Evolutionary conservation across 805 yeast genomes (phyloP).

Genomic region (Candida lessepsii): DNA sequence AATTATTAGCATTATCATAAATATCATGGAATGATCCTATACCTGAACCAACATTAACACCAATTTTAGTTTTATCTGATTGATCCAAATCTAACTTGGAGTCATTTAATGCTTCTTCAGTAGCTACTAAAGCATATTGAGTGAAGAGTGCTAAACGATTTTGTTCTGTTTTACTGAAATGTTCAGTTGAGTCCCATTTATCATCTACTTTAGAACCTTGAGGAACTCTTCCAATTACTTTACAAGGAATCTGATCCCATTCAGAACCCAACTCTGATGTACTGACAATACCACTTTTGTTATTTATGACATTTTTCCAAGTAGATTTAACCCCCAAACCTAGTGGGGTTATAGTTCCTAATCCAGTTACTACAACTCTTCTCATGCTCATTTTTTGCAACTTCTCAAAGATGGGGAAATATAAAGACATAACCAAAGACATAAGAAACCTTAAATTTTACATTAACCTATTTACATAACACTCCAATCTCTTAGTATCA

Average conservation of each 20-base stretch:
- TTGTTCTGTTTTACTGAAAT: conserved; percentile 47
- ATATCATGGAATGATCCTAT: conserved; percentile 82
- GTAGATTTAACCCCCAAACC: conserved; percentile 62
- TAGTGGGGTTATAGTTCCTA: conserved; percentile 83
- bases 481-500: conserved; percentile 35
- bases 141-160: conserved; percentile 70
- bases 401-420: no score
- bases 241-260: conserved; percentile 59
- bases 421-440: not conserved
- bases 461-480: conserved; percentile 19
- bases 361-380: conserved; percentile 89
- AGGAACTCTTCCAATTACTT: conserved; percentile 77
- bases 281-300: conserved; percentile 59
- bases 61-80: conserved; percentile 43
- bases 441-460: no score
- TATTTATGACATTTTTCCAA: conserved; percentile 54
- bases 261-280: conserved; percentile 43
- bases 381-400: conserved; percentile 17
- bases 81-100: conserved; percentile 47
- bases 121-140: conserved; percentile 75
- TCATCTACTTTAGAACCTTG: conserved; percentile 42
- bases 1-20: conserved; percentile 59
- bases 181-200: conserved; percentile 52
- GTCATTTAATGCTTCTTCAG: conserved; percentile 73
- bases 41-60: conserved; percentile 91